These are phyloP conservation scores for Fibroporia radiculosa DNA, from an alignment of 768 basidiomycete genomes.

Conservation along the genomic window DNA sequence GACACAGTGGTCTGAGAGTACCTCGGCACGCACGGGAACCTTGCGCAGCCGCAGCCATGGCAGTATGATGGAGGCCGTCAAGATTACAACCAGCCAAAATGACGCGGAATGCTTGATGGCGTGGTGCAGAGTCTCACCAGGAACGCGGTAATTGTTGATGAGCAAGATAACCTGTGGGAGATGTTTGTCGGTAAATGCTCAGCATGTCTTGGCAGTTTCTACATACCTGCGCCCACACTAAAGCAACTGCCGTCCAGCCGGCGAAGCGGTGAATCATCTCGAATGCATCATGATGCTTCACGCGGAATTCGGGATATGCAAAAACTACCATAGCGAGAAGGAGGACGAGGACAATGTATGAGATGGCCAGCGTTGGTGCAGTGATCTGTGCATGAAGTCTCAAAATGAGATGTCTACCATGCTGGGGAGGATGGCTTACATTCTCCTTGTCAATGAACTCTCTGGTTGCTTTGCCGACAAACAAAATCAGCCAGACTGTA, in stretches of 20 bases:
- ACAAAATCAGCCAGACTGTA: slow-evolving; percentile 40
- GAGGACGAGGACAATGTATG: slow-evolving; percentile 39
- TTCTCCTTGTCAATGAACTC: slow-evolving; percentile 31
- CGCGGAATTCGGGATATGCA: slow-evolving; percentile 39
- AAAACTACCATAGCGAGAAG: slow-evolving; percentile 41
- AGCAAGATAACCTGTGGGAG: slow-evolving; percentile 38
- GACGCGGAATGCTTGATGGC: slow-evolving; percentile 34
- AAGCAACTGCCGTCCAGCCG: slow-evolving; percentile 43
- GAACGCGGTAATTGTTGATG: slow-evolving; percentile 39
- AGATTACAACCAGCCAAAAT: slow-evolving; percentile 46
- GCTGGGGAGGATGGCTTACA: slow-evolving; percentile 18
- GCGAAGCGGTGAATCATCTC: slow-evolving; percentile 47
- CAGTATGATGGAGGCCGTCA: slow-evolving; percentile 45
- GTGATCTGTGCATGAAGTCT: slow-evolving; percentile 27
- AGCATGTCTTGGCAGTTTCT: background rate
- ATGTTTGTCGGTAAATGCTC: background rate
- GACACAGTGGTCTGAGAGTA: slow-evolving; percentile 46
- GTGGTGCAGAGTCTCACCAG: slow-evolving; percentile 29
- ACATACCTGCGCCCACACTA: slow-evolving; percentile 43
- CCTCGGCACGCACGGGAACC: slow-evolving; percentile 40
- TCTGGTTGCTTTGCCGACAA: slow-evolving; percentile 42
- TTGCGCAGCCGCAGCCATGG: slow-evolving; percentile 50
- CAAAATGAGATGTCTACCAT: background rate
- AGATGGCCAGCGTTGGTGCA: slow-evolving; percentile 37
- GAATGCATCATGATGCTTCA: slow-evolving; percentile 40